Base-by-base conservation (phyloP, 495 filamentous ascomycete genomes). In the Xylaria longipes region DNA sequence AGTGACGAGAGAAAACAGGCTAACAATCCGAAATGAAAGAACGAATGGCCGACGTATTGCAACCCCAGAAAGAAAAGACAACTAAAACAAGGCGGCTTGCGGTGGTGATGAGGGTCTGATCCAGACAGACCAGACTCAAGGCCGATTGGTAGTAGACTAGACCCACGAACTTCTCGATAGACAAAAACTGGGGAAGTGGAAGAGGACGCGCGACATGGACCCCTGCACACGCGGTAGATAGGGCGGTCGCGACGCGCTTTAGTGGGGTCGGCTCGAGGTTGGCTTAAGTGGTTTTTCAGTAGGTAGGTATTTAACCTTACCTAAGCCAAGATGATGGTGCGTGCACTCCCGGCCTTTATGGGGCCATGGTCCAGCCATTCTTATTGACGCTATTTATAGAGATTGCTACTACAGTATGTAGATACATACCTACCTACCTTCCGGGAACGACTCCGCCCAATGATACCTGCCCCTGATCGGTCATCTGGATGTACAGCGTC, bases 251-350 rank as follows among this genome's bases (percentile, higher is more conserved):
- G 62, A 65, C 69, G 60, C 69, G 69, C 69, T 66, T 56, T 56
- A 50, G 62, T 37, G 69, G 69, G 61, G 41, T 37, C 17, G 2
- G n/a, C n/a, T n/a, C n/a, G n/a, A n/a, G n/a, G 22, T 8, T 14
- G 6, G 69, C 62, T 71, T 58, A 71, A 71, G 69, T 71, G 69
- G 69, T 66, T 71, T 54, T 39, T 12, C n/a, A 12, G 7, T 29
- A n/a, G n/a, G n/a, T n/a, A n/a, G n/a, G n/a, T n/a, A n/a, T n/a
- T n/a, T n/a, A n/a, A 1, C 37, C 60, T 43, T 63, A 60, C 57
- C 31, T 60, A 60, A 60, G 57, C 57, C 31, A 37, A 17, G 43
- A 0, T 45, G 43, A 20, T 20, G 17, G 43, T 20, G 15, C 43
- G 43, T 45, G 46, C 46, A 48, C 46, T 48, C n/a, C 25, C 46